Base-by-base conservation (phyloP, 345 rosid species). In the Euphorbia tirucalli region DNA sequence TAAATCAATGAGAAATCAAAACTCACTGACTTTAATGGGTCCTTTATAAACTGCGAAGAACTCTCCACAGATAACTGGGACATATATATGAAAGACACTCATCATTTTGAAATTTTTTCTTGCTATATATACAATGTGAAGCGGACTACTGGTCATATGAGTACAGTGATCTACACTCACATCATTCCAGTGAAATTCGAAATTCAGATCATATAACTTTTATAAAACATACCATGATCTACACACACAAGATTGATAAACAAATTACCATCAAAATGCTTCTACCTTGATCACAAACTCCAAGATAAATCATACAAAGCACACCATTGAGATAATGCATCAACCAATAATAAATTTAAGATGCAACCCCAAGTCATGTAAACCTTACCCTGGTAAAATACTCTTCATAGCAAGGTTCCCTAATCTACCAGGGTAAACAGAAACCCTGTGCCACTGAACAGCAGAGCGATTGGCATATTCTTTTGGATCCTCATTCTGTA, bases 401-500 rank as follows among this genome's bases (percentile, higher is more conserved):
- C 86, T 74, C 78, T 88, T 89, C 85, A 87, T 78, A 68, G 82
- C 89, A 71, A 82, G 57, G 21, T 57, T 81, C 21, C 90, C 98
- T 75, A 95, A 62, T 0, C 77, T 72, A 63, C 84, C 85, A 5
- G 84, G 87, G 81, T 92, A 92, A 70, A 95, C 85, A 1, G 87
- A 77, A 54, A 95, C 91, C 19, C 97, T 97, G 65, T 95, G 99
- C 98, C 99, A 95, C 84, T 92, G 99, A 74, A 95, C 87, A 2
- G 82, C 63, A 62, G 83, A 73, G 0, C 89, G 75, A 74, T 84
- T 90, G 2, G 96, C 96, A 81, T 85, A 89, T 61, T 89, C 96
- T 37, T 68, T 81, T 0, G 97, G 98, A 3, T 89, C 89, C 81
- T 90, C 98, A 59, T 85, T 87, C 68, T 82, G 85, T 60, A 87